Evolutionary conservation across 495 filamentous ascomycete genomes (phyloP).

Genomic region (Aspergillus nanangensis): DNA sequence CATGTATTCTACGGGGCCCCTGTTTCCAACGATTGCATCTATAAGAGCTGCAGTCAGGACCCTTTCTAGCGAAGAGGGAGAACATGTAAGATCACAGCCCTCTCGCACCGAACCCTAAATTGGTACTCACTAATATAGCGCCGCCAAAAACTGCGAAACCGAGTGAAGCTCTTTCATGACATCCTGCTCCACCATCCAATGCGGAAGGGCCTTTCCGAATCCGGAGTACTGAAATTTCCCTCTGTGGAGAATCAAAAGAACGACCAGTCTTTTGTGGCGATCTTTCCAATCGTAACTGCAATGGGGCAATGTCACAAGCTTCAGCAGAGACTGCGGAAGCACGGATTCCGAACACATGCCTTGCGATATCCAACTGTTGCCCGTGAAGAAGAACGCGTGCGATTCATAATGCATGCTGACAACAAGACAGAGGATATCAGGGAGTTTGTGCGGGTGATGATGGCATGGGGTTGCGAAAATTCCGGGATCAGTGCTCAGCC

Average conservation of each 20-base stretch:
- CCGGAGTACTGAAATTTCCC: slow-evolving; percentile 1
- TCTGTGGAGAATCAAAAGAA: not conserved
- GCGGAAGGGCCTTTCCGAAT: not conserved
- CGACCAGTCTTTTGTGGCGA: not conserved
- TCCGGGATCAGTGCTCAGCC: too few species aligned
- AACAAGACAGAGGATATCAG: not conserved
- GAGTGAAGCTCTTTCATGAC: not conserved
- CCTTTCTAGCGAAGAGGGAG: not conserved
- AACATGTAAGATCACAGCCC: not conserved
- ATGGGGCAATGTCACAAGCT: not conserved
- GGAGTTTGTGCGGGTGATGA: not conserved
- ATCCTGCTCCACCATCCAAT: not conserved
- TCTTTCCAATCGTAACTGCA: not conserved
- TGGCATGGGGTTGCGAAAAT: not conserved
- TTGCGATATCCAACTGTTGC: slow-evolving; percentile 1
- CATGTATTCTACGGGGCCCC: slow-evolving; percentile 1
- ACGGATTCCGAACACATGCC: not conserved
- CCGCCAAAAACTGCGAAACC: not conserved
- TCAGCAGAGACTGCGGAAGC: not conserved
- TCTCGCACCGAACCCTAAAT: not conserved
- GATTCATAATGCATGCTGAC: not conserved
- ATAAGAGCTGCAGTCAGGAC: not conserved
- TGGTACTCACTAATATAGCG: not conserved
- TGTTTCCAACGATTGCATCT: not conserved
- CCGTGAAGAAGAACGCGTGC: not conserved